Percentiles rank a stretch among this genome's conserved stretches.
Conservation (phyloP, 148 eudicot species). For the Tetragonia tetragonoides region DNA sequence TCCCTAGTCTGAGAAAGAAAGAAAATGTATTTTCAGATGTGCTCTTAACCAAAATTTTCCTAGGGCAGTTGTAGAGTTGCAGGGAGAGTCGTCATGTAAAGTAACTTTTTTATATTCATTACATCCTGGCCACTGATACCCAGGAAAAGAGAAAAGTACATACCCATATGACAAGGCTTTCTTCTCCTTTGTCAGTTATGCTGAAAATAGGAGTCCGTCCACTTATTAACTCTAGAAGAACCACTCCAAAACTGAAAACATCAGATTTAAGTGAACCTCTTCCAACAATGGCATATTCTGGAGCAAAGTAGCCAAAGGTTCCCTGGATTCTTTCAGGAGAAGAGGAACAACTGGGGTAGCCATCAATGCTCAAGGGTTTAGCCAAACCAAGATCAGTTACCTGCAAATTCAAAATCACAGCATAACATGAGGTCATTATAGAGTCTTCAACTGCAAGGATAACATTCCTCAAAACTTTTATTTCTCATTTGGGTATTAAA, state of each 20-base stretch:
- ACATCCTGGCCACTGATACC: neutral
- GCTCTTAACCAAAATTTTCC: neutral
- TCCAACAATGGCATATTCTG: conserved; percentile 88
- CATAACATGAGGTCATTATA: neutral
- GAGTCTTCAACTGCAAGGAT: too few species aligned
- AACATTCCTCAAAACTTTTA: too few species aligned
- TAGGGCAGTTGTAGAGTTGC: too few species aligned
- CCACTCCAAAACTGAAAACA: conserved; percentile 98
- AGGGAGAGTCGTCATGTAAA: too few species aligned
- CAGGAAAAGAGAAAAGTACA: conserved; percentile 5
- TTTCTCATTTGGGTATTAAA: neutral
- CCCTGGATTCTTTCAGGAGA: conserved; percentile 96
- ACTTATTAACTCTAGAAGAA: conserved; percentile 85
- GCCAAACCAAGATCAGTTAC: conserved; percentile 99
- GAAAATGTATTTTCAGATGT: neutral
- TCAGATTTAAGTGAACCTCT: conserved; percentile 85
- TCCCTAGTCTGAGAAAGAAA: neutral
- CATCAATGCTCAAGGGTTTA: conserved; percentile 65
- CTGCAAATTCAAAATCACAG: conserved; percentile 37
- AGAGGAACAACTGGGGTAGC: conserved; percentile 59
- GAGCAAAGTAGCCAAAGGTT: conserved; percentile 97
- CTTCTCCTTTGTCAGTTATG: conserved; percentile 53
- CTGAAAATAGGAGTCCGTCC: conserved; percentile 80
- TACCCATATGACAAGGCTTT: conserved; percentile 98
- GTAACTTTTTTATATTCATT: too few species aligned